These are phyloP conservation scores for Cucurbita moschata DNA, from an alignment of 306 rosid species.

Conservation along the genomic window DNA sequence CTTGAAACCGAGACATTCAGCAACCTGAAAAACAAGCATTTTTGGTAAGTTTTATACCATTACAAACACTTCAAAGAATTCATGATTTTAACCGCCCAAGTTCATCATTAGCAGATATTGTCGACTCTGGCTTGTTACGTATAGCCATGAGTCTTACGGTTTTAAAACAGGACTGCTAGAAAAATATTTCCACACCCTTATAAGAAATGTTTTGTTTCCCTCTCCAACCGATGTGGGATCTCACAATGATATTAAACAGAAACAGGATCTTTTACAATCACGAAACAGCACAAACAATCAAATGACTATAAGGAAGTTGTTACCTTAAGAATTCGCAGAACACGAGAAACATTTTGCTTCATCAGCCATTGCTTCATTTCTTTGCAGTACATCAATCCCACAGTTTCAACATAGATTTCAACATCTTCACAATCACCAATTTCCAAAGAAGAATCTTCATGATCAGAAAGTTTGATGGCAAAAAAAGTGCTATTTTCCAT, in stretches of 20 bases:
- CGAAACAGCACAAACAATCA: not conserved
- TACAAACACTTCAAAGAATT: not conserved
- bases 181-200: too few species aligned
- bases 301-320: not conserved
- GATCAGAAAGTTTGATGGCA: slow-evolving; percentile 44
- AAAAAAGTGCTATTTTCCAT: slow-evolving; percentile 48
- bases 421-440: slow-evolving; percentile 78
- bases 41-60: not conserved
- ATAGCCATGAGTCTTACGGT: too few species aligned
- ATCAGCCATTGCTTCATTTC: slow-evolving; percentile 73
- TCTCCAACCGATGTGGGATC: too few species aligned
- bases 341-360: slow-evolving; percentile 76
- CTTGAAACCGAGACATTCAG: slow-evolving; percentile 67
- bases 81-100: not conserved
- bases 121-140: too few species aligned
- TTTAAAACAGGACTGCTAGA: too few species aligned
- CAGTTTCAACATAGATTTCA: slow-evolving; percentile 80
- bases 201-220: too few species aligned
- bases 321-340: slow-evolving; percentile 75
- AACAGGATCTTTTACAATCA: not conserved
- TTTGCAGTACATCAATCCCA: slow-evolving; percentile 88
- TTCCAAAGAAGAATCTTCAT: slow-evolving; percentile 39
- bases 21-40: slow-evolving; percentile 40
- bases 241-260: too few species aligned
- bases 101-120: too few species aligned